Evolutionary conservation across 2,329 filamentous ascomycete species (phyloP), one percentile per base, ranked within the genome.

Genomic region (Coniochaeta pulveracea): DNA sequence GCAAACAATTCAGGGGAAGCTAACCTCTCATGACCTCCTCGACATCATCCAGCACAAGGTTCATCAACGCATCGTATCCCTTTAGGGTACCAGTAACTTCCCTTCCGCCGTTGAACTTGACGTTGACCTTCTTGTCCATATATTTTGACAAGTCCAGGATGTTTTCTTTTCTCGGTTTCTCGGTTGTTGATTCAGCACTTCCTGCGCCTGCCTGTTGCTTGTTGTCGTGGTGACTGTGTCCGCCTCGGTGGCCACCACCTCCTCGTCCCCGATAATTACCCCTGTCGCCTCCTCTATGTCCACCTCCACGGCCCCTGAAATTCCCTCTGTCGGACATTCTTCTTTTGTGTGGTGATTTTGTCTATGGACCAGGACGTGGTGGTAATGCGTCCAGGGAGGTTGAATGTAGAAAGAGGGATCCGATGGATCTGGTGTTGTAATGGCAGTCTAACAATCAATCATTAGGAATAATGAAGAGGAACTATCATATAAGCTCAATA

Each of bases 51-150:
- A 98, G 66, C 17, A 98, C 91, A 40, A 98, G 69, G 56, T 98
- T 98, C 88, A 96, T 96, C 39, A 98, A 69, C 48, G 91, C 88
- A 55, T 98, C 91, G 56, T 88, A 96, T 41, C 91, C 91, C 59
- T 96, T 96, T 26, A 98, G 67, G 2, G 76, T 85, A 34, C 91
- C 91, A 33, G 77, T 80, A 91, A 86, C 84, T 67, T 95, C 86
- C 39, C 89, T 67, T 2, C 91, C 91, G 26, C 91, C 91, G 51
- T 85, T 95, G 58, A 98, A 96, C 62, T 96, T 96, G 54, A 98
- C 88, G 8, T 73, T 82, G 46, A 98, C 85, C 52, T 81, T 72
- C 72, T 95, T 93, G 59, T 98, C 86, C 81, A 94, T 86, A 60
- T 96, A 98, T 64, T 94, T 94, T 54, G 70, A 76, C 49, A 98